These are phyloP conservation scores for Paspalum vaginatum DNA, from an alignment of 176 grass and related monocot species.

Conservation along the genomic window DNA sequence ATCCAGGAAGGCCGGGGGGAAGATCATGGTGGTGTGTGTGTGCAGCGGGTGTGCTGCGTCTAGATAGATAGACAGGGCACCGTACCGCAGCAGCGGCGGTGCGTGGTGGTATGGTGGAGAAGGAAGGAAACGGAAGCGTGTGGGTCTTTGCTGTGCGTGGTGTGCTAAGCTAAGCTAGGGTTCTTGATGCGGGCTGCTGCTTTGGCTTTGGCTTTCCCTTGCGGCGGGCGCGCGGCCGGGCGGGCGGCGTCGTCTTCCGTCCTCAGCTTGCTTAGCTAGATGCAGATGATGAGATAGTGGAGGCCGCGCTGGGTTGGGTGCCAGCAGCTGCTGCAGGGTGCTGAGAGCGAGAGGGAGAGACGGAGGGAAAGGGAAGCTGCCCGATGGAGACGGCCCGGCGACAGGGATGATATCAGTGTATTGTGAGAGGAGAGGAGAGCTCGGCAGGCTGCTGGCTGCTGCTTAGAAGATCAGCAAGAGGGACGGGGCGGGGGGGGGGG, in stretches of 20 bases:
- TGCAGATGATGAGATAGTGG: conserved; percentile 45
- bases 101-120: no score
- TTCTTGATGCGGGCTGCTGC: no score
- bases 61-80: not conserved
- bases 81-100: no score
- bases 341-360: not conserved
- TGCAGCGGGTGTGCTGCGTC: not conserved
- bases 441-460: no score
- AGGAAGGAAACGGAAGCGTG: no score
- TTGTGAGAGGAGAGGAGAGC: conserved; percentile 16
- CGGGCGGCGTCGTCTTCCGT: no score
- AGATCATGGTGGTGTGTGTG: conserved; percentile 65
- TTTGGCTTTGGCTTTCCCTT: conserved; percentile 10
- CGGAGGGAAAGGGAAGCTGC: conserved; percentile 28
- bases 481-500: not conserved
- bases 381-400: conserved; percentile 38
- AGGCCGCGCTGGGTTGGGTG: not conserved
- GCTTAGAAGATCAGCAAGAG: not conserved
- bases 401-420: conserved; percentile 36
- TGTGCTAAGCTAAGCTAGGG: no score
- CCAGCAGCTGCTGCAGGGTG: no score
- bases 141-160: no score
- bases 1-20: conserved; percentile 73
- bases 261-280: no score
- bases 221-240: no score